Evolutionary conservation across 352 stramenopile genomes (phyloP).

Genomic region (Peronosclerospora sorghi): DNA sequence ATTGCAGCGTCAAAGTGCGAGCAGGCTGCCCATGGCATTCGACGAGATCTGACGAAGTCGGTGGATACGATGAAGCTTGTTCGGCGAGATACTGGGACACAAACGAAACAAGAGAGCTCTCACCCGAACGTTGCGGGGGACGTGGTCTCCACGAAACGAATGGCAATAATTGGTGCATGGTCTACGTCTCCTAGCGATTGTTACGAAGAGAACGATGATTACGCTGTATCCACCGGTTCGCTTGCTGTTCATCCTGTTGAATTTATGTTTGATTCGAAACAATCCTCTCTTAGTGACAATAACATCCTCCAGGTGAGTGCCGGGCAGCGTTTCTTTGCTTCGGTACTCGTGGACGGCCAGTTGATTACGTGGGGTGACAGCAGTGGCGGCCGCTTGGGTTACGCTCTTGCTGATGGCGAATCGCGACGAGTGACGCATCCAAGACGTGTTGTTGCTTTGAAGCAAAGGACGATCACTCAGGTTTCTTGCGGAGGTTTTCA

Average conservation of each 20-base stretch:
- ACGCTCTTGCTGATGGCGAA: slow-evolving; percentile 31
- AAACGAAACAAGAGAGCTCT: slow-evolving; percentile 8
- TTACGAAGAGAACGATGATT: background rate
- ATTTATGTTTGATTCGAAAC: slow-evolving; percentile 8
- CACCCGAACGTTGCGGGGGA: background rate
- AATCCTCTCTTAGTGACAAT: background rate
- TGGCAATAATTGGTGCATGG: slow-evolving; percentile 45
- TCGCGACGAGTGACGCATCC: slow-evolving; percentile 29
- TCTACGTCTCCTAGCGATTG: slow-evolving; percentile 12
- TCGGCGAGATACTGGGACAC: slow-evolving; percentile 7
- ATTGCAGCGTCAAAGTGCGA: slow-evolving; percentile 22
- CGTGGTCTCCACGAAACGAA: slow-evolving; percentile 4
- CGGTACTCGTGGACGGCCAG: slow-evolving; percentile 25
- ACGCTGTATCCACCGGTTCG: background rate
- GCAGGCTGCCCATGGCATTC: slow-evolving; percentile 14
- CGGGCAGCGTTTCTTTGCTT: slow-evolving; percentile 53
- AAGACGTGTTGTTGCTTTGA: slow-evolving; percentile 23
- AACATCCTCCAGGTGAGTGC: slow-evolving; percentile 28
- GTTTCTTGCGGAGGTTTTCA: slow-evolving; percentile 66
- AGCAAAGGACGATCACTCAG: slow-evolving; percentile 30
- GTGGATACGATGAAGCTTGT: slow-evolving; percentile 15
- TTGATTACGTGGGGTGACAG: slow-evolving; percentile 57
- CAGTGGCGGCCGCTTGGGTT: slow-evolving; percentile 48
- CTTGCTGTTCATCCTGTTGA: slow-evolving; percentile 13
- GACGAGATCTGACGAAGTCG: slow-evolving; percentile 12